Percentiles rank a stretch among this genome's conserved stretches.
These are phyloP conservation scores for Babesia sp. DNA, from an alignment of 169 alveolate species.

Conservation along the genomic window DNA sequence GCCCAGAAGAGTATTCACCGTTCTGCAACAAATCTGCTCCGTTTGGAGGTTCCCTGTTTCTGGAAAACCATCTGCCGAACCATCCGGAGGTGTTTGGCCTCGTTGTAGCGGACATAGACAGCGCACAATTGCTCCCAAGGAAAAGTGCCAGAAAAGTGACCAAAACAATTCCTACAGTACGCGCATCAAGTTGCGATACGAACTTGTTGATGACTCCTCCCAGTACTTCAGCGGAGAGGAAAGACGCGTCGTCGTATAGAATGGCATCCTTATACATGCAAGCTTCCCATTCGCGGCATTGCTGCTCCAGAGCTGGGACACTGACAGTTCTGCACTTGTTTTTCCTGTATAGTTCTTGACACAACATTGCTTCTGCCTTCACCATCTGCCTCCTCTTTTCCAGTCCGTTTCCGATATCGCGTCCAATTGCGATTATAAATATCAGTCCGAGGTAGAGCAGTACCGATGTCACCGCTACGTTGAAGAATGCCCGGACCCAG, in stretches of 20 bases:
- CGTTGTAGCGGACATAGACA: slow-evolving; percentile 20
- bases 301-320: slow-evolving; percentile 60
- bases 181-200: slow-evolving; percentile 49
- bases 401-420: slow-evolving; percentile 44
- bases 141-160: slow-evolving; percentile 36
- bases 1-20: neutral
- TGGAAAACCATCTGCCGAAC: slow-evolving; percentile 7
- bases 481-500: slow-evolving; percentile 58
- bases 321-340: slow-evolving; percentile 55
- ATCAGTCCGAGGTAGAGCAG: slow-evolving; percentile 34
- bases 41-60: neutral
- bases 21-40: slow-evolving; percentile 22
- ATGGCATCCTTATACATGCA: slow-evolving; percentile 65
- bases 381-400: slow-evolving; percentile 42
- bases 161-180: slow-evolving; percentile 48
- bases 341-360: slow-evolving; percentile 49
- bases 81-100: slow-evolving; percentile 3
- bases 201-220: slow-evolving; percentile 56
- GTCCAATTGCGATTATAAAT: slow-evolving; percentile 34
- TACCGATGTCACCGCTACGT: slow-evolving; percentile 41
- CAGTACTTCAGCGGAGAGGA: slow-evolving; percentile 53
- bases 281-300: slow-evolving; percentile 68
- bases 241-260: slow-evolving; percentile 51
- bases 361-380: slow-evolving; percentile 41
- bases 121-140: slow-evolving; percentile 45